Evolutionary conservation across 768 basidiomycete genomes (phyloP), one percentile per base, ranked within the genome.

Genomic region (Punctularia strigosozonata): DNA sequence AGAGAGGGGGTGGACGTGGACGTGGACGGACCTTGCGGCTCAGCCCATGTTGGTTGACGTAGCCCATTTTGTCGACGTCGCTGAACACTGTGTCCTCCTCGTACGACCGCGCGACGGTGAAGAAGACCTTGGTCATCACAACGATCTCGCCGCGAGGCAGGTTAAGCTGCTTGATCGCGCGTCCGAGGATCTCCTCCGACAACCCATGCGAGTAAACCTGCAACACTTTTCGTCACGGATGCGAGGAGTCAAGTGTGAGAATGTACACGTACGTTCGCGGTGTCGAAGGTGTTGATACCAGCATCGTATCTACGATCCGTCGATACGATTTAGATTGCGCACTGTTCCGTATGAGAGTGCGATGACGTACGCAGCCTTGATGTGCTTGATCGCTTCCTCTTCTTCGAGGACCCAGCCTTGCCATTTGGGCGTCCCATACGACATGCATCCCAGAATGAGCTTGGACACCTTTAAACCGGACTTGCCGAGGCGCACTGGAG

Each of bases 281-380:
- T 77, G 49, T 75, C 74, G 42, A 77, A 80, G 0, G 75, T 66
- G 43, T 76, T 69, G 43, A 80, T 72, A 14, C 78, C 77, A n/a
- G 68, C 67, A 10, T 78, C 75, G 38, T 73, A 80, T 6, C 55
- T 57, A 26, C 6, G 14, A 14, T 10, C 2, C 5, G 4, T 4
- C n/a, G 15, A 14, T 17, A 18, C 4, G 28, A 38, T 24, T 50
- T 48, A 18, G 45, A 46, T 21, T 42, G 33, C 3, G 44, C 42
- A 14, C 32, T 51, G 2, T 44, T 46, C 14, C n/a, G n/a, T n/a
- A n/a, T n/a, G n/a, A n/a, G n/a, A n/a, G n/a, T n/a, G 23, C 24
- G 36, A 48, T 43, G 38, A 54, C 50, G 44, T 55, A 62, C 46
- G 54, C 45, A 33, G 38, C 40, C 34, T 48, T 48, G 1, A 48